Evolutionary conservation across 176 grass and related monocot genomes (phyloP).

Genomic region (Rhynchospora breviuscula): DNA sequence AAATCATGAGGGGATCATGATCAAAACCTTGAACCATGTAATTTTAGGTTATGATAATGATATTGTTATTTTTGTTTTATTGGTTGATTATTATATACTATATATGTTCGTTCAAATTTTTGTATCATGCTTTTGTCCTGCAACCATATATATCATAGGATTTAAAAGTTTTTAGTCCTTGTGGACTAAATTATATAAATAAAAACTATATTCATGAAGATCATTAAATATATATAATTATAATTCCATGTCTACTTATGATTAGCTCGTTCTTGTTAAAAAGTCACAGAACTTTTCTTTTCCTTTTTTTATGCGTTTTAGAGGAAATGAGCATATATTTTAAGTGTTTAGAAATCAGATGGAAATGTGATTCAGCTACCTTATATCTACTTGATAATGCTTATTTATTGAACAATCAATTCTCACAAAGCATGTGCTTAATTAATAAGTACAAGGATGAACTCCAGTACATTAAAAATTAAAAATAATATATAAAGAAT

Average conservation of each 20-base stretch:
- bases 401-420: too few species aligned
- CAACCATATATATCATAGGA: neutral
- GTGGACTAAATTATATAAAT: neutral
- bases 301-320: too few species aligned
- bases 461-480: too few species aligned
- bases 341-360: neutral
- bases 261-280: neutral
- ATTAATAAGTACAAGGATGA: too few species aligned
- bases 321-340: neutral
- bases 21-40: conserved; percentile 6
- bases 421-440: too few species aligned
- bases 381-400: neutral
- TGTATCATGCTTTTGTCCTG: neutral
- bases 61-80: neutral
- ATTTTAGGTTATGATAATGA: neutral
- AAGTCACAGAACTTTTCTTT: too few species aligned
- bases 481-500: too few species aligned
- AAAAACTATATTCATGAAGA: too few species aligned
- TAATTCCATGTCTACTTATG: neutral
- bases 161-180: neutral
- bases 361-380: neutral
- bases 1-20: conserved; percentile 41
- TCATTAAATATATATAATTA: neutral
- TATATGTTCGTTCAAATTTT: neutral
- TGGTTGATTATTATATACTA: neutral